Base-by-base conservation (phyloP, 331 rosid genomes). In the Pyrus hybrid region DNA sequence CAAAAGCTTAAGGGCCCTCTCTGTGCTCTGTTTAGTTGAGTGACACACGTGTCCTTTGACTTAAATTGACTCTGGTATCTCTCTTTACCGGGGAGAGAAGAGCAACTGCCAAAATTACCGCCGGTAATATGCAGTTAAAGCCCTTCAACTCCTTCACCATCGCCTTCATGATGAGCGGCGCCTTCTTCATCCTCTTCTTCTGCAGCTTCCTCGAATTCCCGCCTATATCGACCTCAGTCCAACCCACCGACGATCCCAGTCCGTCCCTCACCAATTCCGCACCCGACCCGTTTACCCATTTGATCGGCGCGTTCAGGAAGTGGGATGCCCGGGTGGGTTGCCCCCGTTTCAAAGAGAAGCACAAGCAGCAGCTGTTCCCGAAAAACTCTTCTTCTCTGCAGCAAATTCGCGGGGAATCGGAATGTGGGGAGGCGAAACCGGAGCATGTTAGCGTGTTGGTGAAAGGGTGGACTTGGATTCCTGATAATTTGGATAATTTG, bases 391-490 rank as follows among this genome's bases (percentile, higher is more conserved):
- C 92, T 82, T 84, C 89, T 62, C 43, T 95, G 85, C 97, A 95
- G 72, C 80, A 69, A 41, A 57, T 76, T 68, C 87, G 76, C 21
- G 74, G 49, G 18, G 86, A 78, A 47, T 75, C 81, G 7, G 74
- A 69, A 7, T 90, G 97, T 41, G 75, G 77, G 13, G 87, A 80
- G 13, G 72, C 85, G 82, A 71, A 71, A 43, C 32, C 85, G 74
- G 81, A 83, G n/a, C 91, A 90, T 57, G 95, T 92, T 26, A 84
- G 89, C 57, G 83, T 94, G 78, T 84, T 92, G 90, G 97, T 94
- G 28, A 94, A 92, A 87, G 93, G 93, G 49, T 92, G 99, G 99
- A 92, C 99, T 83, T 94, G 99, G 99, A 86, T 94, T 82, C 99
- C 99, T 63, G 97, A 94, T 86, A 92, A 92, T 88, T 85, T 94